A percentile compares a stretch with the other conserved stretches of the same genome.
These are phyloP conservation scores for Kluyveromyces sp. DNA, from an alignment of 1,139 yeast genomes.

Conservation along the genomic window DNA sequence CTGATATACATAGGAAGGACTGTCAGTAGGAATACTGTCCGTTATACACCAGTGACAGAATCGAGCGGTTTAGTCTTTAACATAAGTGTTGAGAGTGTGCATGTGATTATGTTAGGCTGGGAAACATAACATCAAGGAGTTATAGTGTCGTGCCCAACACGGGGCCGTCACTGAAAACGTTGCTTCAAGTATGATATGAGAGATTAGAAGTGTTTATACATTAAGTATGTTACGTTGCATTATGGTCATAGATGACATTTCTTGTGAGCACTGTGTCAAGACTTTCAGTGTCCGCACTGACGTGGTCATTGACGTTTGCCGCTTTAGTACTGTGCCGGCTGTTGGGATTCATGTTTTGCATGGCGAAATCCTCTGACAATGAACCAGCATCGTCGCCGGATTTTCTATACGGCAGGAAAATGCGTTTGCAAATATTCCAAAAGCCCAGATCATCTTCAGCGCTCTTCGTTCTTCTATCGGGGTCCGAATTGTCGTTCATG, in stretches of 20 bases:
- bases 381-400: constrained; percentile 1
- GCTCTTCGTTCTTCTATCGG: neutral
- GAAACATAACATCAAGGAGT: too few species aligned
- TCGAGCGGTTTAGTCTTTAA: too few species aligned
- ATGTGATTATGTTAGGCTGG: too few species aligned
- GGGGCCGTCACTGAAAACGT: too few species aligned
- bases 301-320: constrained; percentile 3
- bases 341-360: neutral
- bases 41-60: too few species aligned
- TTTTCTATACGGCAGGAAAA: neutral
- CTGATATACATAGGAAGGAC: too few species aligned
- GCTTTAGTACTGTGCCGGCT: neutral
- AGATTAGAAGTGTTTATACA: too few species aligned
- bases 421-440: neutral
- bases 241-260: constrained; percentile 17
- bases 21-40: too few species aligned
- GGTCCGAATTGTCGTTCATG: neutral
- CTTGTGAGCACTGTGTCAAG: constrained; percentile 18
- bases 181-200: too few species aligned
- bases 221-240: constrained; percentile 5
- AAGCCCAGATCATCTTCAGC: neutral
- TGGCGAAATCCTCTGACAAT: neutral
- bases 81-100: too few species aligned
- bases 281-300: constrained; percentile 10
- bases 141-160: too few species aligned